Base-by-base conservation (phyloP, 73 alveolate species). In the Breviolum minutum region DNA sequence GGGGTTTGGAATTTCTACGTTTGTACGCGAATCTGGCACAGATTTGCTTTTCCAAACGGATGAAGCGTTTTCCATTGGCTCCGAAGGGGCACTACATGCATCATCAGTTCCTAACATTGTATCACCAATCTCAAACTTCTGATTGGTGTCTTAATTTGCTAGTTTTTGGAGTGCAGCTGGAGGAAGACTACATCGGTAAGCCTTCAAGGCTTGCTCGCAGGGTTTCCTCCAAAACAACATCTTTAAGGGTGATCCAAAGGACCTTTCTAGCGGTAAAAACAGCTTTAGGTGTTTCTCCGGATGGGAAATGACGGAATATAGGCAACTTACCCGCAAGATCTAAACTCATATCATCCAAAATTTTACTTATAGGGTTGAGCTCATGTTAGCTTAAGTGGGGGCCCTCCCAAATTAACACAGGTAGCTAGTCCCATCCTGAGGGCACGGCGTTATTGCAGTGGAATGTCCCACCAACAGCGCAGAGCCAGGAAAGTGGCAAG, bases 121-220 rank as follows among this genome's bases (percentile, higher is more conserved):
- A 26, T 8, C 61, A 22, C 10, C 2, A 10, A 2, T 9, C 68
- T 16, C 20, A 62, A 6, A 5, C 10, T 13, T 13, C 11, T 9
- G 26, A 0, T 8, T 85, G 94, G 94, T 14, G 48, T 5, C 8
- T 61, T 9, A 61, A 61, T n/a, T 29, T 30, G 8, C 27, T 85
- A 8, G 79, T 62, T 14, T 62, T 7, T 17, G 32, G 8, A 3
- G 54, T 40, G 3, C 94, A 62, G 61, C 0, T 85, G 94, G 60
- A 62, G 61, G 94, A 85, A 17, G 94, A 85, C 24, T 85, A 12
- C 27, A 62, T 85, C 2, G 94, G 94, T 12, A 85, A 85, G 79
- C 94, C 94, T 12, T 26, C 80, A 11, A 27, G 94, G 13, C 61
- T 85, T 8, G 69, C 94, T 11, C 76, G 80, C 1, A 17, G 94